Conservation (phyloP, 495 filamentous ascomycete species). For the Penicillium simplicissimum region DNA sequence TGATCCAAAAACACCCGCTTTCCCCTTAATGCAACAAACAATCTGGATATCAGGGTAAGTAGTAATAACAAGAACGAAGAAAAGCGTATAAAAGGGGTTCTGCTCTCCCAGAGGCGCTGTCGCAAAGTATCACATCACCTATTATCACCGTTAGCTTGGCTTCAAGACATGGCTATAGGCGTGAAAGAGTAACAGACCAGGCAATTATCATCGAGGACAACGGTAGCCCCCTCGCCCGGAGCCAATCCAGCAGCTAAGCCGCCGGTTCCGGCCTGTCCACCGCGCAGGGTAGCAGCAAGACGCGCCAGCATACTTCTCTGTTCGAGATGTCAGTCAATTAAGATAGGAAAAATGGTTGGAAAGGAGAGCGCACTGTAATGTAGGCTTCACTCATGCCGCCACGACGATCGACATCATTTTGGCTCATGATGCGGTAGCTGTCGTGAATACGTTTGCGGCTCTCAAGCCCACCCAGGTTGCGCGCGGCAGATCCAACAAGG, state of each 20-base stretch:
- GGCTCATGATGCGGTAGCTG: conserved; percentile 61
- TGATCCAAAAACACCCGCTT: neutral
- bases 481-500: conserved; percentile 22
- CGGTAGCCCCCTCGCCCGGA: conserved; percentile 25
- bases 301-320: conserved; percentile 62
- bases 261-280: conserved; percentile 14
- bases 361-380: conserved; percentile 55
- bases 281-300: conserved; percentile 40
- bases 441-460: conserved; percentile 62
- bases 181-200: conserved; percentile 26
- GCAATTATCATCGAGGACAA: conserved; percentile 50
- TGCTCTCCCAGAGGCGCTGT: neutral
- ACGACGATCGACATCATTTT: conserved; percentile 64
- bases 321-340: conserved; percentile 25
- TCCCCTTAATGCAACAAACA: conserved; percentile 1
- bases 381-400: conserved; percentile 62
- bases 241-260: conserved; percentile 7
- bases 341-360: neutral
- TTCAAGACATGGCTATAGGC: neutral
- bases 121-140: conserved; percentile 28
- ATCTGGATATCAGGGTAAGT: conserved; percentile 2
- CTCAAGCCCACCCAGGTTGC: conserved; percentile 44
- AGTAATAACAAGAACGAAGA: neutral
- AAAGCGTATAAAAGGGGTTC: neutral
- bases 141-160: conserved; percentile 2